Base-by-base conservation (phyloP, 2,329 filamentous ascomycete genomes). In the Nemania abortiva region DNA sequence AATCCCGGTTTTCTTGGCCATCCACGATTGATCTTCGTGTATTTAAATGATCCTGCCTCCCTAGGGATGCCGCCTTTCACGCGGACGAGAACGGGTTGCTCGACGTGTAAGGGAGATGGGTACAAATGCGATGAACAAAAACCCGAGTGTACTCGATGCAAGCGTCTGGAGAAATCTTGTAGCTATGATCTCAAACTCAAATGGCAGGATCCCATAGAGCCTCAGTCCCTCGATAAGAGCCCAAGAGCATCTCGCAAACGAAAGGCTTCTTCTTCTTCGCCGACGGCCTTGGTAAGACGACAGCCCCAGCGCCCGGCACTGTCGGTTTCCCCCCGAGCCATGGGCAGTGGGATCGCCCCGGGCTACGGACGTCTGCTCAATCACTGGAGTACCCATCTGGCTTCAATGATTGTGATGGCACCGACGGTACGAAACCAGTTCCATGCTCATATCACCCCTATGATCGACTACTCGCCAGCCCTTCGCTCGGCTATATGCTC, bases 101-200 rank as follows among this genome's bases (percentile, higher is more conserved):
- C 74, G 57, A 78, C 77, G 20, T 75, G 63, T 54, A 73, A 77
- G 10, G 77, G 76, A 29, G 78, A 79, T n/a, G 78, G 78, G 9
- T 79, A 79, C 50, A 79, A 79, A 57, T 79, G 78, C 45, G 78
- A 79, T 39, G 78, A 79, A 68, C 69, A 74, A 27, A 78, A 74
- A 42, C 78, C 78, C 6, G 71, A 70, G 45, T 79, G 78, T 15
- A 73, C 74, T 31, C 74, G 78, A 54, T 79, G 78, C 15, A 53
- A 73, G 49, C 77, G 78, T 6, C 76, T 79, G 5, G 59, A 65
- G 15, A 79, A 79, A 72, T 54, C 56, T 0, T 79, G 78, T 63
- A 76, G 77, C 1, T 79, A 79, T 34, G 77, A 76, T 15, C 65
- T 79, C 34, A 70, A 69, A 54, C 72, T 78, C 13, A 77, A 72